Evolutionary conservation across 2,329 filamentous ascomycete species (phyloP).

Genomic region (Cucurbitaria berberidis): DNA sequence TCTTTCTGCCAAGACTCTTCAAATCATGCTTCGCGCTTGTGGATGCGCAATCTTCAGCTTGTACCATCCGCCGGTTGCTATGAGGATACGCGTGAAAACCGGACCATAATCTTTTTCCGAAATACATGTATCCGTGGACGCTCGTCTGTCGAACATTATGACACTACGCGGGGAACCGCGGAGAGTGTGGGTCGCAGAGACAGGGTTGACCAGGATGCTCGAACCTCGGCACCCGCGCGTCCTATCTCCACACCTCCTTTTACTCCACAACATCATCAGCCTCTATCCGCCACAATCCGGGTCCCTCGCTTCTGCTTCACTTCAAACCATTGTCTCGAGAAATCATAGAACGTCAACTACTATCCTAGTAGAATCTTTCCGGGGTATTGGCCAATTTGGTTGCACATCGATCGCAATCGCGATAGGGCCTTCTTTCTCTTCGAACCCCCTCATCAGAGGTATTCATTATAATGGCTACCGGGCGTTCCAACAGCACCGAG

Average conservation of each 20-base stretch:
- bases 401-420: background rate
- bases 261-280: background rate
- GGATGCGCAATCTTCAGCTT: background rate
- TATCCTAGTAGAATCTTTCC: background rate
- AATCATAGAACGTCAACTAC: background rate
- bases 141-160: background rate
- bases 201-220: background rate
- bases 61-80: background rate
- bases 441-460: background rate
- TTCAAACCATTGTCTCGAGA: background rate
- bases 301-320: background rate
- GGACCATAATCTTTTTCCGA: background rate
- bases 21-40: background rate
- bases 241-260: background rate
- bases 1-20: constrained; percentile 5
- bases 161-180: background rate
- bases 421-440: background rate
- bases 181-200: background rate
- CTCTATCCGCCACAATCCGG: background rate
- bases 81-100: background rate
- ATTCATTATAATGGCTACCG: constrained; percentile 14
- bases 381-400: background rate
- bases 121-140: background rate
- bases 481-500: constrained; percentile 5
- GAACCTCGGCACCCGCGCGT: constrained; percentile 3